These are phyloP conservation scores for Tetraselmis chui DNA, from an alignment of 139 green algal species.

Conservation along the genomic window DNA sequence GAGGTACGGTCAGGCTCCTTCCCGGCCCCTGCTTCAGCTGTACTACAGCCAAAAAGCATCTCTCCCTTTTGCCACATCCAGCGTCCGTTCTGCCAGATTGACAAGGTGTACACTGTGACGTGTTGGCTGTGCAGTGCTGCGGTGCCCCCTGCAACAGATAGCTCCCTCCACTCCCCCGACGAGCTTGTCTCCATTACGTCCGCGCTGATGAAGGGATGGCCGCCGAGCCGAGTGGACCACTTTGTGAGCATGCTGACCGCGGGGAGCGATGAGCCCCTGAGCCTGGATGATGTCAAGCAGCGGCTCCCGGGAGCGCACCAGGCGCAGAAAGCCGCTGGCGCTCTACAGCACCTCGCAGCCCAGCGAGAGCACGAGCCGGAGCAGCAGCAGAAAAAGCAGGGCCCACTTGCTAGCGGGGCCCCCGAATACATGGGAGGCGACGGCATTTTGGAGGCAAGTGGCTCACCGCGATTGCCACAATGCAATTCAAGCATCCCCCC, in stretches of 20 bases:
- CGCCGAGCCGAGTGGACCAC: background rate
- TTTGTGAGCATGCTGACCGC: background rate
- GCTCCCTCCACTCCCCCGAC: background rate
- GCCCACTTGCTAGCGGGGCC: background rate
- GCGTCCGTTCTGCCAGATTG: no score
- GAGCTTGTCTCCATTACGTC: background rate
- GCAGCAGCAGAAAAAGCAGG: background rate
- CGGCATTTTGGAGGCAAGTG: background rate
- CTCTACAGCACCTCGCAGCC: background rate
- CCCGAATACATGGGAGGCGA: background rate
- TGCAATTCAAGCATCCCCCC: no score
- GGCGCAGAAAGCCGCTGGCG: background rate
- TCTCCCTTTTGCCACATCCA: background rate
- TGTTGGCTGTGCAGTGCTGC: no score
- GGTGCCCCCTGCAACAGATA: background rate
- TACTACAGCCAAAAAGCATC: no score
- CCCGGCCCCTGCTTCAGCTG: no score
- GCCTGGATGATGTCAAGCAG: background rate
- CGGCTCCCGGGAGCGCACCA: background rate
- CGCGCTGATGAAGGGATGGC: background rate
- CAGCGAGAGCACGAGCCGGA: background rate
- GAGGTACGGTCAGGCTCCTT: no score
- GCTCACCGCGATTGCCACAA: no score
- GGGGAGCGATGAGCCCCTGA: background rate
- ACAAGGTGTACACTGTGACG: no score